Conservation (phyloP, 257 asterid genomes). For the Solanum appendiculatum region DNA sequence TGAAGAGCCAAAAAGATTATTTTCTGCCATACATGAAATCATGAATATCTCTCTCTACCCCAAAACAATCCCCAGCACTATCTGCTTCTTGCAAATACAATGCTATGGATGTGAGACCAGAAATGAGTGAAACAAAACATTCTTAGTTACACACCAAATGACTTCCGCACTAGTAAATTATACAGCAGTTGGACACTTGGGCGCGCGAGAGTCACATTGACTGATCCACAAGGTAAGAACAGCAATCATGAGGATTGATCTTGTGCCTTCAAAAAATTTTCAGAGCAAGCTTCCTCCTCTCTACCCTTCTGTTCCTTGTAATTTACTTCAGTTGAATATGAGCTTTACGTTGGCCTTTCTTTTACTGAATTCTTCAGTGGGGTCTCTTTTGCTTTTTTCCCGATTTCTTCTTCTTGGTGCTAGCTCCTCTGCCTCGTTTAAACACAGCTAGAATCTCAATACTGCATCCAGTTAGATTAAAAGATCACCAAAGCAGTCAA, state of each 20-base stretch:
- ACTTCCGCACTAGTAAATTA: not conserved
- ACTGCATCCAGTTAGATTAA: conserved; percentile 38
- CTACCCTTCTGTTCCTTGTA: not conserved
- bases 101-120: not conserved
- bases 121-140: not conserved
- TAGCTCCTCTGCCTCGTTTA: conserved; percentile 46
- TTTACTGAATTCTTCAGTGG: not conserved
- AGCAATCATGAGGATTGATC: not conserved
- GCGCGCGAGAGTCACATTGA: not conserved
- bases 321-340: not conserved
- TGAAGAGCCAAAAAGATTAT: not conserved
- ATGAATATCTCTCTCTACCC: not conserved
- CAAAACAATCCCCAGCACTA: not conserved
- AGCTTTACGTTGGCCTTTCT: not conserved
- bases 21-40: not conserved
- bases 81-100: not conserved
- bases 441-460: conserved; percentile 85
- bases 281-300: not conserved
- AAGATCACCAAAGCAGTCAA: not conserved
- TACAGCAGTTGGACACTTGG: not conserved
- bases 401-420: conserved; percentile 14
- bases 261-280: not conserved
- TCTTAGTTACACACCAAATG: not conserved
- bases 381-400: not conserved
- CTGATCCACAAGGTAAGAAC: not conserved